phyloP scores from a whole-genome alignment of 2,329 filamentous ascomycete species.

The Balansia obtecta region DNA sequence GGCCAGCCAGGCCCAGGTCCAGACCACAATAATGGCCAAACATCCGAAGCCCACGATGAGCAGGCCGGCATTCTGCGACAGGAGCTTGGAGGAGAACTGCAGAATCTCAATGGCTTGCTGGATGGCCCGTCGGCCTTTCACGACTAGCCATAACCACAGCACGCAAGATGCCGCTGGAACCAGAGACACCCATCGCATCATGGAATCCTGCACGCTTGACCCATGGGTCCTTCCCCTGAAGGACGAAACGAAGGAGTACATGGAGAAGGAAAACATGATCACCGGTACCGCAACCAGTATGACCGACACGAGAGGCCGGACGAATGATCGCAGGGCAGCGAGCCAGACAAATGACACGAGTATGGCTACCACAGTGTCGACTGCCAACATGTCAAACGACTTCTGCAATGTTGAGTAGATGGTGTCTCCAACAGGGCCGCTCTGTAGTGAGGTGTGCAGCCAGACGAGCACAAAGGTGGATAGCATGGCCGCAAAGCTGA shows the following conservation, averaged over 20 bases:
- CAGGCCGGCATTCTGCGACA: slow-evolving; percentile 73
- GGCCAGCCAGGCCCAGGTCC: slow-evolving; percentile 92
- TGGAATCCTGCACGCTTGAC: slow-evolving; percentile 68
- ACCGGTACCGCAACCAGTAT: slow-evolving; percentile 77
- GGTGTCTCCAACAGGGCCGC: slow-evolving; percentile 73
- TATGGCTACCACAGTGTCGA: slow-evolving; percentile 84
- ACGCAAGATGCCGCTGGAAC: slow-evolving; percentile 62
- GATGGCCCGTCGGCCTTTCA: slow-evolving; percentile 68
- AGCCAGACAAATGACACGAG: slow-evolving; percentile 86
- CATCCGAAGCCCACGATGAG: slow-evolving; percentile 72
- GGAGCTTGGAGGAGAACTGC: slow-evolving; percentile 81
- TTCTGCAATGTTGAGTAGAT: slow-evolving; percentile 81
- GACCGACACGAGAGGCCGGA: slow-evolving; percentile 67
- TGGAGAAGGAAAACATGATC: slow-evolving; percentile 75
- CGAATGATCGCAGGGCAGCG: slow-evolving; percentile 75
- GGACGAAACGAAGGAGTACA: slow-evolving; percentile 85
- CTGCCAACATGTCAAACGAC: slow-evolving; percentile 78
- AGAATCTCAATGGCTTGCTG: slow-evolving; percentile 77
- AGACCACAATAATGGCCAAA: slow-evolving; percentile 62
- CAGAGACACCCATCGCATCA: slow-evolving; percentile 79
- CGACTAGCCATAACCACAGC: slow-evolving; percentile 74
- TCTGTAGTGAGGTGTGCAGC: slow-evolving; percentile 67
- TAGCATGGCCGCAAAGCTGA: slow-evolving; percentile 70
- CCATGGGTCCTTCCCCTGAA: slow-evolving; percentile 68
- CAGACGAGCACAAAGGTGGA: slow-evolving; percentile 83